phyloP scores from a whole-genome alignment of 2,329 filamentous ascomycete genomes.

The Fusarium vanettenii region DNA sequence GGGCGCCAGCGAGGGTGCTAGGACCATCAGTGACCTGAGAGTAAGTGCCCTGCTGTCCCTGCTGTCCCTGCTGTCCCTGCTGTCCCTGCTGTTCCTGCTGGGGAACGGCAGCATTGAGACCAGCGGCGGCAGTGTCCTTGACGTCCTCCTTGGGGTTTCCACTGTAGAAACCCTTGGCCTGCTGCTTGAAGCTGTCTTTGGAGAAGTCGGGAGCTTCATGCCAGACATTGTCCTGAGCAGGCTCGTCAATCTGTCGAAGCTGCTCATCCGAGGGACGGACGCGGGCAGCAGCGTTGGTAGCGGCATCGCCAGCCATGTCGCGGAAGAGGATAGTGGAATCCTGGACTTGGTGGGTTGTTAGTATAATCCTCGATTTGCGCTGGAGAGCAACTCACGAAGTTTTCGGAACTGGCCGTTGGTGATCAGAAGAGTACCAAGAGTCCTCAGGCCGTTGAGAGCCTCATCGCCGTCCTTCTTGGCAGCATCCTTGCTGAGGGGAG shows the following conservation, averaged over 20 bases:
- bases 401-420: slow-evolving; percentile 98
- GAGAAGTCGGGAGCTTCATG: slow-evolving; percentile 85
- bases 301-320: slow-evolving; percentile 92
- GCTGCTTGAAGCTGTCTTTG: slow-evolving; percentile 74
- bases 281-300: slow-evolving; percentile 78
- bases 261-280: slow-evolving; percentile 84
- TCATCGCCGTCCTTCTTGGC: slow-evolving; percentile 87
- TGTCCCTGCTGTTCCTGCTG: slow-evolving; percentile 35
- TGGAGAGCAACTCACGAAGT: slow-evolving; percentile 70
- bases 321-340: slow-evolving; percentile 85
- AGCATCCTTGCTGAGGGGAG: slow-evolving; percentile 78
- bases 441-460: slow-evolving; percentile 86
- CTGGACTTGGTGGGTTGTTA: slow-evolving; percentile 62
- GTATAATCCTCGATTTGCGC: neutral
- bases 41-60: slow-evolving; percentile 8
- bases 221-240: slow-evolving; percentile 93
- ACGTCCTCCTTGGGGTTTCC: slow-evolving; percentile 68
- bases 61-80: no score
- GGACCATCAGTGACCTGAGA: slow-evolving; percentile 61
- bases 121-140: slow-evolving; percentile 68
- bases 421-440: slow-evolving; percentile 87
- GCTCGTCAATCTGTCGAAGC: slow-evolving; percentile 80
- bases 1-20: slow-evolving; percentile 51
- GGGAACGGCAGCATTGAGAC: slow-evolving; percentile 63
- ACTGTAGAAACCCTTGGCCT: slow-evolving; percentile 72